Conservation (phyloP, 805 yeast species). For the Groenewaldozyma salmanticensis region DNA sequence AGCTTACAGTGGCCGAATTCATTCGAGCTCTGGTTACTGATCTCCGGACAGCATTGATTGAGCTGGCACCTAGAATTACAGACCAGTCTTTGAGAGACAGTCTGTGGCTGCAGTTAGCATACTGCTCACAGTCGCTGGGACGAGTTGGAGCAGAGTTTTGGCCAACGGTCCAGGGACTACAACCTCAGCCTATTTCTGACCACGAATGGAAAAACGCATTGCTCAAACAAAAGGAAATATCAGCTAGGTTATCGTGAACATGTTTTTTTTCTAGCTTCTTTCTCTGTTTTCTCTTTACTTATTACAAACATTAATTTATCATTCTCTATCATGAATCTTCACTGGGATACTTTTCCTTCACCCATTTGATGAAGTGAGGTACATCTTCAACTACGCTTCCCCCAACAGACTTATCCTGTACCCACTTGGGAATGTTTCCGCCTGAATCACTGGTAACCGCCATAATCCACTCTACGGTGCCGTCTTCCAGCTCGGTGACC, state of each 20-base stretch:
- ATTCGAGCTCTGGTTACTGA: constrained; percentile 18
- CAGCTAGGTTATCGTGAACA: constrained; percentile 9
- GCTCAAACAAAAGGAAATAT: constrained; percentile 33
- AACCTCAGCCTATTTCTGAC: constrained; percentile 21
- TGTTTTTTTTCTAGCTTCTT: not conserved
- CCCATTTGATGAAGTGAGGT: constrained; percentile 26
- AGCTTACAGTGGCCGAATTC: constrained; percentile 22
- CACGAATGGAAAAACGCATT: constrained; percentile 36
- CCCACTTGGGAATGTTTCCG: constrained; percentile 30
- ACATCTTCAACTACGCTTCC: constrained; percentile 29
- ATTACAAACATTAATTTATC: not conserved
- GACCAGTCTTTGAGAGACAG: constrained; percentile 39
- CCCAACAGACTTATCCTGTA: constrained; percentile 27
- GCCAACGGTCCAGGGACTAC: constrained; percentile 22
- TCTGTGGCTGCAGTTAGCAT: constrained; percentile 69
- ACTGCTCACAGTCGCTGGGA: constrained; percentile 79
- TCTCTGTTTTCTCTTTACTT: too few relatives aligned
- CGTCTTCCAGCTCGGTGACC: constrained; percentile 18
- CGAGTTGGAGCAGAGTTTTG: constrained; percentile 66
- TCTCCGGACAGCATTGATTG: constrained; percentile 16
- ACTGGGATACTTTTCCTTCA: constrained; percentile 10
- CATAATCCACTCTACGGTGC: constrained; percentile 30
- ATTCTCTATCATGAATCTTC: not conserved
- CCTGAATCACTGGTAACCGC: constrained; percentile 32
- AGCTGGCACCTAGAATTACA: constrained; percentile 21